phyloP scores from a whole-genome alignment of 257 asterid species.

The Osmanthus fragrans region DNA sequence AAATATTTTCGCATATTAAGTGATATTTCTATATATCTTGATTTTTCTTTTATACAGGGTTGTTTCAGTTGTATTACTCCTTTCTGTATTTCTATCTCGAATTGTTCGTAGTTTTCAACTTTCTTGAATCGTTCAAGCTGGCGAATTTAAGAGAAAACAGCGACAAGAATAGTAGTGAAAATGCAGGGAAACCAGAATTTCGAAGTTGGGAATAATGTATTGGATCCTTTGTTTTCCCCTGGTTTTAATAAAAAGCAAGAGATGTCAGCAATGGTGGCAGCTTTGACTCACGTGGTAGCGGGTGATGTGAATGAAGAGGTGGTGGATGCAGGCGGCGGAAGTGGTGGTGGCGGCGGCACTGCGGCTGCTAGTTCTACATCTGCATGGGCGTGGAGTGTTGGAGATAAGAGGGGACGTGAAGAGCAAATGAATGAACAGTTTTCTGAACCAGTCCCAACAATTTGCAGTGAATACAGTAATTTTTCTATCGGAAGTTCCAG shows the following conservation, averaged over 20 bases:
- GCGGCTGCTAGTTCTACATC: conserved; percentile 10
- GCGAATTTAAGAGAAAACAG: conserved; percentile 39
- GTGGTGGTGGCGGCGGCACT: conserved; percentile 1
- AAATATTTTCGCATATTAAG: too few relatives aligned
- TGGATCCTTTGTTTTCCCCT: conserved; percentile 32
- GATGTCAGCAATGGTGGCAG: conserved; percentile 50
- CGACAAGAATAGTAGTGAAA: conserved; percentile 4
- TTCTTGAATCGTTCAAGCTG: conserved; percentile 32
- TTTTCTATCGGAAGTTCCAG: conserved; percentile 28
- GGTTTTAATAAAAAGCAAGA: conserved; percentile 56
- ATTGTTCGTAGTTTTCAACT: background rate
- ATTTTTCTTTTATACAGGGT: too few relatives aligned
- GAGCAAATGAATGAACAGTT: background rate
- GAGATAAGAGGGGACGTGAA: conserved; percentile 48
- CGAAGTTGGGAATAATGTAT: background rate
- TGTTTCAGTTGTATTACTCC: too few relatives aligned
- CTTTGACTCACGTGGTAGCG: conserved; percentile 61
- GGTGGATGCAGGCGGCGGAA: conserved; percentile 6
- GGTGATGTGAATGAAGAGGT: conserved; percentile 26
- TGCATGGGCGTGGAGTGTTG: conserved; percentile 30
- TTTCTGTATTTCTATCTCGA: too few relatives aligned
- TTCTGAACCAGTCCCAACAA: conserved; percentile 21
- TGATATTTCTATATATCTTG: too few relatives aligned
- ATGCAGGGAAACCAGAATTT: too few relatives aligned
- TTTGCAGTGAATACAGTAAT: conserved; percentile 27